Conservation (phyloP, 306 rosid species). For the Glycine latifolia region DNA sequence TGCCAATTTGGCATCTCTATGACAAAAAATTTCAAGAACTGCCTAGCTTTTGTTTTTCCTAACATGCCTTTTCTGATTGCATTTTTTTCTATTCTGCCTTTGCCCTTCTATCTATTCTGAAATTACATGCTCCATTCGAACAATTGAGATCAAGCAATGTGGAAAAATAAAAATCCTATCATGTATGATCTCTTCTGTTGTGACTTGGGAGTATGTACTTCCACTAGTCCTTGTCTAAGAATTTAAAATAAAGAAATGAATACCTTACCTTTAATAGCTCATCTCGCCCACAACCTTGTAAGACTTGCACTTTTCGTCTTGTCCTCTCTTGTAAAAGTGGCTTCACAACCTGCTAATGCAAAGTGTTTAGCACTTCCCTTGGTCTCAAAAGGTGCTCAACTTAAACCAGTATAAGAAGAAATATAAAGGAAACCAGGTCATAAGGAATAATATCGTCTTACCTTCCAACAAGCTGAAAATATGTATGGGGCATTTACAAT, state of each 20-base stretch:
- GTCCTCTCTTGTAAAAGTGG: conserved; percentile 99
- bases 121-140: neutral
- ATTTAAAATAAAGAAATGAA: neutral
- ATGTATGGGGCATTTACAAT: conserved; percentile 86
- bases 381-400: conserved; percentile 22
- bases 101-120: too few relatives aligned
- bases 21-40: too few relatives aligned
- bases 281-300: conserved; percentile 86
- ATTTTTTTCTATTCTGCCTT: too few relatives aligned
- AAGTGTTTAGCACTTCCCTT: conserved; percentile 23
- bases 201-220: neutral
- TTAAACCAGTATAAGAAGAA: conserved; percentile 15
- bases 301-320: conserved; percentile 82
- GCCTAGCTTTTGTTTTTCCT: too few relatives aligned
- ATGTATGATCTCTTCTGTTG: neutral
- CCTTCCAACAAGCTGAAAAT: conserved; percentile 99
- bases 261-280: conserved; percentile 80
- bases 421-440: conserved; percentile 26
- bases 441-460: conserved; percentile 47
- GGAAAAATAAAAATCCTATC: neutral
- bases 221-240: neutral
- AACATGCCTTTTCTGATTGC: too few relatives aligned
- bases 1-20: too few relatives aligned
- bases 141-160: neutral
- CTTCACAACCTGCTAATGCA: conserved; percentile 78